These are phyloP conservation scores for Eucalyptus cloeziana DNA, from an alignment of 345 rosid genomes.

Conservation along the genomic window DNA sequence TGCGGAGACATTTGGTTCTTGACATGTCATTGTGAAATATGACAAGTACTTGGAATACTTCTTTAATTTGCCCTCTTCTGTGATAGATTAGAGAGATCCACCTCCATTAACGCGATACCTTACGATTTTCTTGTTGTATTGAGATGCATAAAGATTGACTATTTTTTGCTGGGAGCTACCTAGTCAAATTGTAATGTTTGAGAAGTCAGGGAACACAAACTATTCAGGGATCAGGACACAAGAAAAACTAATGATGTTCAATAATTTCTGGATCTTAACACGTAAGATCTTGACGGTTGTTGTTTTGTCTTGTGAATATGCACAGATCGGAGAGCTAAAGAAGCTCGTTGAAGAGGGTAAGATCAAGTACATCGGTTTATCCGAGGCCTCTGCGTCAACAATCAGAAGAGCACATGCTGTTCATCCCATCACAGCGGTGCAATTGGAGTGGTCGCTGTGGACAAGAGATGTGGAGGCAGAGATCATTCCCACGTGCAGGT, in stretches of 20 bases:
- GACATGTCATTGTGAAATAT: background rate
- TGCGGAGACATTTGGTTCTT: background rate
- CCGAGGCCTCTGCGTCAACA: conserved; percentile 78
- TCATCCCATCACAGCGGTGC: conserved; percentile 68
- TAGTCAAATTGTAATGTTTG: background rate
- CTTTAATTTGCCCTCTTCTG: background rate
- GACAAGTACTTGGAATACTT: background rate
- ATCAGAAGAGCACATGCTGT: conserved; percentile 74
- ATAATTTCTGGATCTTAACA: background rate
- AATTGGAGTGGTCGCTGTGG: conserved; percentile 85
- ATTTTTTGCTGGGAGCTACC: background rate
- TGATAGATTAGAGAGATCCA: background rate
- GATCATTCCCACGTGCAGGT: conserved; percentile 36
- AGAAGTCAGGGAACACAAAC: background rate
- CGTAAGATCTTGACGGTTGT: background rate
- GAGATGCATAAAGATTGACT: background rate
- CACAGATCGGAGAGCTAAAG: background rate
- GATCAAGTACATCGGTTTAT: conserved; percentile 58
- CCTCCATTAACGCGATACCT: background rate
- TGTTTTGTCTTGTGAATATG: background rate
- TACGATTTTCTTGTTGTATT: background rate
- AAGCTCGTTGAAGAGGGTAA: conserved; percentile 37
- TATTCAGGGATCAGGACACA: background rate
- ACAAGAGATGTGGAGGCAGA: conserved; percentile 69
- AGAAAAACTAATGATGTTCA: background rate